Base-by-base conservation (phyloP, 176 grass and related monocot genomes). In the Tillandsia fasciculata region DNA sequence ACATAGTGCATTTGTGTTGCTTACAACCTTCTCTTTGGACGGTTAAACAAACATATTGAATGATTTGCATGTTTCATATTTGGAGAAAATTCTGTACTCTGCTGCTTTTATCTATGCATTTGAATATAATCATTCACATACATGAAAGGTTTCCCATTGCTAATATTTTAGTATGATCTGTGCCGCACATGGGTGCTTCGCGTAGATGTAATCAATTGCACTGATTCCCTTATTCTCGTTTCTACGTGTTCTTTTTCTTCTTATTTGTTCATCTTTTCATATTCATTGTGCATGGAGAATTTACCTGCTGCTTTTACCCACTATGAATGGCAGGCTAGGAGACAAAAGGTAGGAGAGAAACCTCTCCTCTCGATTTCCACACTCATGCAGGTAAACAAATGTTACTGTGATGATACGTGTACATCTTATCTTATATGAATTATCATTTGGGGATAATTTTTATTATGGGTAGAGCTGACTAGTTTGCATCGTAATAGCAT, bases 331-430 rank as follows among this genome's bases (percentile, higher is more conserved):
- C 77, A 92, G 93, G 70, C 93, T 83, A 87, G 88, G 71, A 52
- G 63, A 54, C 61, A 81, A 87, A 92, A 96, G 53, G 86, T 78
- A 12, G 93, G 93, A 66, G 93, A 96, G 17, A 96, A 92, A 24
- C 83, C 85, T 74, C 27, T 88, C 74, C 64, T 96, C 28, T 87
- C 86, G 56, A 64, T 84, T 49, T 96, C 88, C 75, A 92, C 74
- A 22, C 92, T 96, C 83, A 50, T 87, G 63, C 87, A 96, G 84
- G 91, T 90, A 77, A 57, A 47, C 15, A 20, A 10, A 3, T 66
- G 13, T 42, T 47, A 4, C 33, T 42, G 33, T 42, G 33, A 42
- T 42, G 33, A 42, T 42, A 42, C 33, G 3, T 42, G 33, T 42
- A 42, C 33, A 42, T 42, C 33, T 0, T 42, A 42, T 42, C 33